Percentiles rank a stretch among this genome's conserved stretches.
phyloP scores from a whole-genome alignment of 306 rosid species.

The Dalbergia cochinchinensis region DNA sequence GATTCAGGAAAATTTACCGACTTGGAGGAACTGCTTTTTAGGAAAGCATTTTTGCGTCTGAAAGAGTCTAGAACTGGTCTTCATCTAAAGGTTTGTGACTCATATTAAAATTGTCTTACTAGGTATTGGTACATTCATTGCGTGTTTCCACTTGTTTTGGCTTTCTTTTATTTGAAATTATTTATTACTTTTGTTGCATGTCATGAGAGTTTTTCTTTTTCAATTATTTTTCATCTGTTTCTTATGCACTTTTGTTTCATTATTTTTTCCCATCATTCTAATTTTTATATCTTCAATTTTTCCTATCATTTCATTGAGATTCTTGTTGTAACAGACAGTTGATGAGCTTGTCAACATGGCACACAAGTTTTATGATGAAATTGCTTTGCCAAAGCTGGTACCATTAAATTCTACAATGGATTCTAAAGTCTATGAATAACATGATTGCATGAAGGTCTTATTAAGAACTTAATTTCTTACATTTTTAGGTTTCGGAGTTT shows the following conservation, averaged over 20 bases:
- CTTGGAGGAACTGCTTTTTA: constrained; percentile 68
- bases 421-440: constrained; percentile 18
- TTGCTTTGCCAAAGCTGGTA: constrained; percentile 98
- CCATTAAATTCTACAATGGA: constrained; percentile 11
- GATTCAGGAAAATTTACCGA: constrained; percentile 52
- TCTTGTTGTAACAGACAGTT: constrained; percentile 67
- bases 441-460: constrained; percentile 23
- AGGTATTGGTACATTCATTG: not conserved
- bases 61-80: constrained; percentile 85
- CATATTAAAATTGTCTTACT: constrained; percentile 16
- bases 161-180: not conserved
- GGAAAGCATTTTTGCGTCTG: constrained; percentile 69
- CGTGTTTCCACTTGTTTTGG: constrained; percentile 8
- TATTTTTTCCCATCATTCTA: not conserved
- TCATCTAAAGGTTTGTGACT: constrained; percentile 75
- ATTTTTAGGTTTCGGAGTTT: constrained; percentile 81
- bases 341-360: constrained; percentile 81
- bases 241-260: too few species aligned
- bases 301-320: constrained; percentile 42
- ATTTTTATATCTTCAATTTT: not conserved
- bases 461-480: constrained; percentile 46
- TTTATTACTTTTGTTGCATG: not conserved
- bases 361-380: constrained; percentile 81
- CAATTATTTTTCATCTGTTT: not conserved
- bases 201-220: not conserved